Conservation (phyloP, 129 eudicot species). For the Gnaphalium uliginosum region DNA sequence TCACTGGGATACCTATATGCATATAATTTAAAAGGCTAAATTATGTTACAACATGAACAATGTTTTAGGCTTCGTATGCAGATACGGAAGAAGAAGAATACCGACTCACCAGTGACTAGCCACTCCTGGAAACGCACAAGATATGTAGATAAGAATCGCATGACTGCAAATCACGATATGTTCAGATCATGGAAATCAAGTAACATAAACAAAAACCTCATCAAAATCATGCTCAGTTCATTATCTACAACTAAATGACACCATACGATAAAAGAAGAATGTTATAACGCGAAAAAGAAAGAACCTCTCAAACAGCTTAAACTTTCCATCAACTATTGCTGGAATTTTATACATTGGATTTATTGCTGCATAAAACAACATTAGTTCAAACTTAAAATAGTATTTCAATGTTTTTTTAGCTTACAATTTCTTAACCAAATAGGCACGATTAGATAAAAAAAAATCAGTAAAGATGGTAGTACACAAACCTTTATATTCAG, state of each 20-base stretch:
- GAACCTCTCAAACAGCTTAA: slow-evolving; percentile 85
- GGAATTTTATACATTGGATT: slow-evolving; percentile 76
- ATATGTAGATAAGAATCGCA: slow-evolving; percentile 72
- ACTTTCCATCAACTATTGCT: slow-evolving; percentile 68
- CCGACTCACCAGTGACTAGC: slow-evolving; percentile 76
- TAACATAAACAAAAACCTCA: neutral
- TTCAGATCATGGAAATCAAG: neutral
- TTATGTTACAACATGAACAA: neutral
- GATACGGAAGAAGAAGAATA: slow-evolving; percentile 1
- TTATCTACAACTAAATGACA: neutral
- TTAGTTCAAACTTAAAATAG: too few species aligned
- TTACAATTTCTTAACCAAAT: neutral
- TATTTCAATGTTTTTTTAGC: neutral
- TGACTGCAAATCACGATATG: slow-evolving; percentile 57
- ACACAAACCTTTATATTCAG: slow-evolving; percentile 62
- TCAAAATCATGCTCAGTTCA: neutral
- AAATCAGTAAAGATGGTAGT: neutral
- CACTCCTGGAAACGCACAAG: slow-evolving; percentile 65
- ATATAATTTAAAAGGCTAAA: neutral
- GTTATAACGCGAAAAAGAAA: too few species aligned
- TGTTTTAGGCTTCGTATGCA: neutral
- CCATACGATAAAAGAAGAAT: neutral
- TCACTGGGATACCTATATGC: slow-evolving; percentile 81
- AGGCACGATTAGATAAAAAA: neutral
- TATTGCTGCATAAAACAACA: slow-evolving; percentile 48